Conservation (phyloP, 495 filamentous ascomycete species). For the Podospora pseudopauciseta region DNA sequence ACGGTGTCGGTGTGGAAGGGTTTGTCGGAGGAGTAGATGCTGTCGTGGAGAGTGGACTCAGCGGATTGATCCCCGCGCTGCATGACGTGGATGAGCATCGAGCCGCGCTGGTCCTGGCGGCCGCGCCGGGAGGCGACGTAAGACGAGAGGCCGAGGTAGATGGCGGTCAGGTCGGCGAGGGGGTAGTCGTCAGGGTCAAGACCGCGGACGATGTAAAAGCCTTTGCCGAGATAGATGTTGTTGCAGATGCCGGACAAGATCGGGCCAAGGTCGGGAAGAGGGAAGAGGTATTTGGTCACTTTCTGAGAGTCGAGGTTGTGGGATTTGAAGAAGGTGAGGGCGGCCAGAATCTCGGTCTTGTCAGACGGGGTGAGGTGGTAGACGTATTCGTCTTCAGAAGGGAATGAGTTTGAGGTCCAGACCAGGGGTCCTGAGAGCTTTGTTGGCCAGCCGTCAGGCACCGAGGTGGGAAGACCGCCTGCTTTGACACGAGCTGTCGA, state of each 20-base stretch:
- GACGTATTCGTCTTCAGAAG: conserved; percentile 24
- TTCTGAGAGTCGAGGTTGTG: conserved; percentile 21
- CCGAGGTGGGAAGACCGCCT: conserved; percentile 20
- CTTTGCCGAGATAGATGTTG: conserved; percentile 42
- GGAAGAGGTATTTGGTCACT: conserved; percentile 24
- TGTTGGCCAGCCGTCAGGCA: conserved; percentile 25
- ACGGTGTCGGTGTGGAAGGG: conserved; percentile 61
- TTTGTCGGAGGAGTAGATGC: conserved; percentile 24
- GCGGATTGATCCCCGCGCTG: conserved; percentile 19
- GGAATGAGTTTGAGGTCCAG: conserved; percentile 22
- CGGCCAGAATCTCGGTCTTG: conserved; percentile 23
- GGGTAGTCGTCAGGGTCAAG: conserved; percentile 36
- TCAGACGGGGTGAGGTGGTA: conserved; percentile 23
- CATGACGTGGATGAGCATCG: conserved; percentile 29
- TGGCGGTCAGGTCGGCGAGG: conserved; percentile 21
- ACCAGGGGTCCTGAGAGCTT: conserved; percentile 23
- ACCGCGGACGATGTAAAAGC: conserved; percentile 51
- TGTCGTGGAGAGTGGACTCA: conserved; percentile 18
- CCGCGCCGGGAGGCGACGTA: conserved; percentile 23
- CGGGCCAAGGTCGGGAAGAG: conserved; percentile 22
- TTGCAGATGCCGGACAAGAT: conserved; percentile 17
- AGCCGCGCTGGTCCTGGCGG: conserved; percentile 29
- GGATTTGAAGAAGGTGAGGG: conserved; percentile 21
- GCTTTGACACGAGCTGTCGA: conserved; percentile 20
- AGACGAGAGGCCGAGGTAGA: conserved; percentile 29